A percentile compares a stretch with the other conserved stretches of the same genome.
Evolutionary conservation across 1,284 basidiomycete species (phyloP).

Genomic region (Papiliotrema fonsecae): DNA sequence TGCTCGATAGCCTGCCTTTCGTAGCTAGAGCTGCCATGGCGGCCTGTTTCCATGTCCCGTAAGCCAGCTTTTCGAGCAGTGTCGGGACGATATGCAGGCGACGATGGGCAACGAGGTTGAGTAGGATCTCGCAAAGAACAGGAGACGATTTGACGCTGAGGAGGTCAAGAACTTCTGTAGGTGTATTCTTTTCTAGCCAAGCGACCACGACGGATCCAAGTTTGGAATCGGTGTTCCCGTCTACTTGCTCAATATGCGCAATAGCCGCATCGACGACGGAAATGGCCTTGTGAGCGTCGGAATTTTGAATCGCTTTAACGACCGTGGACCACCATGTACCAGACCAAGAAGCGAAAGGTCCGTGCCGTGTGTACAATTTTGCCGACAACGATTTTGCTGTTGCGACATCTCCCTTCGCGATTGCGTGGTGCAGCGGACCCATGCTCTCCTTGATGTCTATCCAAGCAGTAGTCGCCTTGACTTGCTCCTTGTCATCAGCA

Average conservation of each 20-base stretch:
- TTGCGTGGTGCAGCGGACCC: slow-evolving; percentile 18
- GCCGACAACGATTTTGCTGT: slow-evolving; percentile 17
- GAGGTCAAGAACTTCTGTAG: slow-evolving; percentile 15
- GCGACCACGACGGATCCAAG: slow-evolving; percentile 18
- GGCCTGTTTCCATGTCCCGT: slow-evolving; percentile 32
- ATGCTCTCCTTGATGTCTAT: slow-evolving; percentile 28
- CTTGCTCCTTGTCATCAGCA: background rate
- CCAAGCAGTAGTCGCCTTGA: slow-evolving; percentile 2
- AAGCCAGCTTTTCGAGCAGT: slow-evolving; percentile 29
- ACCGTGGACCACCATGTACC: slow-evolving; percentile 31
- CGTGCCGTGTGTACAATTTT: slow-evolving; percentile 30
- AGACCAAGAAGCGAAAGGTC: slow-evolving; percentile 28
- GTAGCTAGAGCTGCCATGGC: slow-evolving; percentile 17
- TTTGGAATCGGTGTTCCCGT: slow-evolving; percentile 12
- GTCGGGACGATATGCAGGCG: slow-evolving; percentile 21
- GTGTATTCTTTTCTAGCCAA: slow-evolving; percentile 18
- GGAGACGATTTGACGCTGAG: slow-evolving; percentile 17
- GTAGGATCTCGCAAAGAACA: slow-evolving; percentile 20
- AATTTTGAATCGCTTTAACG: slow-evolving; percentile 20
- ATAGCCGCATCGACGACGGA: slow-evolving; percentile 13
- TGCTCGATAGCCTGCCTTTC: slow-evolving; percentile 23
- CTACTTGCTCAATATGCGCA: slow-evolving; percentile 25
- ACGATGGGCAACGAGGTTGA: slow-evolving; percentile 29
- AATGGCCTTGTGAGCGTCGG: slow-evolving; percentile 8
- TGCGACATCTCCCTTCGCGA: slow-evolving; percentile 17